Percentiles rank a stretch among this genome's conserved stretches.
Conservation (phyloP, 345 rosid species). For the Lepidium sativum region DNA sequence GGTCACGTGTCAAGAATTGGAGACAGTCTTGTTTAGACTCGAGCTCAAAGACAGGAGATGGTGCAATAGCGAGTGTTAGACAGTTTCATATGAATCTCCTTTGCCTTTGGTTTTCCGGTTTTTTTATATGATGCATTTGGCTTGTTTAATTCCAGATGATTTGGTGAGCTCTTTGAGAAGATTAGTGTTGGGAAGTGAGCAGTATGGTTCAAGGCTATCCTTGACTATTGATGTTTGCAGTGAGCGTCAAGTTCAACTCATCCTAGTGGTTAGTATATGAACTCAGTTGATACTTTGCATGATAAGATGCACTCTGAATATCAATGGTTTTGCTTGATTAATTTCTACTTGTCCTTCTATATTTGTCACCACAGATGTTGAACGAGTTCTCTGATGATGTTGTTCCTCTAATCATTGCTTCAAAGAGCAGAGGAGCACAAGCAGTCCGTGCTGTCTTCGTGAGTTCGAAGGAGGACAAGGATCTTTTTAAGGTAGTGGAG, state of each 20-base stretch:
- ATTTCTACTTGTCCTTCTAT: background rate
- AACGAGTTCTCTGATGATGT: constrained; percentile 50
- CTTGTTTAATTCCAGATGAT: constrained; percentile 35
- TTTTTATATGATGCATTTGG: background rate
- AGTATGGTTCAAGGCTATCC: constrained; percentile 62
- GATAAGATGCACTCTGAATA: background rate
- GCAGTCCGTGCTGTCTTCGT: constrained; percentile 65
- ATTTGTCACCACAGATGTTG: constrained; percentile 45
- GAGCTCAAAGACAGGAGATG: constrained; percentile 33
- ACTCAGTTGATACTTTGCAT: background rate
- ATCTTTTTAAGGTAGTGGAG: constrained; percentile 48
- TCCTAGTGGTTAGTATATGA: constrained; percentile 43
- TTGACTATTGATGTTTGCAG: constrained; percentile 76
- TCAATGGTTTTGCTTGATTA: background rate
- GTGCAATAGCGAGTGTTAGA: constrained; percentile 36
- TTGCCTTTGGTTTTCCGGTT: background rate
- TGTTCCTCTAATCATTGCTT: constrained; percentile 60
- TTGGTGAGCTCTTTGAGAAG: constrained; percentile 53
- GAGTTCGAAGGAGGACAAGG: constrained; percentile 65
- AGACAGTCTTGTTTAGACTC: constrained; percentile 40
- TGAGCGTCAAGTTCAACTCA: constrained; percentile 73
- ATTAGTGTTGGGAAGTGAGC: constrained; percentile 45
- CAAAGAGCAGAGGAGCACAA: constrained; percentile 64
- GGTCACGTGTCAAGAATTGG: constrained; percentile 66
- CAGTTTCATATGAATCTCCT: background rate